Percentiles rank a stretch among this genome's conserved stretches.
Evolutionary conservation across 371 early-diverging fungal genomes (phyloP).

Genomic region (Funneliformis caledonium): DNA sequence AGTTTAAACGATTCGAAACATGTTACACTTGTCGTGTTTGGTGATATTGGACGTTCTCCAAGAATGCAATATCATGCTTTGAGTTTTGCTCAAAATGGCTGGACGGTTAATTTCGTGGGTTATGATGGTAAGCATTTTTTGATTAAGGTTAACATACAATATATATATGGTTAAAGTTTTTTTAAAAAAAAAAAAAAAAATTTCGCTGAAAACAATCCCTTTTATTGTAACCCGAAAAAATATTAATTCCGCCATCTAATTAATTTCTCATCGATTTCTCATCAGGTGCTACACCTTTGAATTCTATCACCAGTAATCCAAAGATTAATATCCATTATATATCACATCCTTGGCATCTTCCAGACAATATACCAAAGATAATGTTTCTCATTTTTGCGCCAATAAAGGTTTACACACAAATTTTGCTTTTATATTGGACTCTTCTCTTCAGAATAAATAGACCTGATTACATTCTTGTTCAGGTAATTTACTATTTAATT

Average conservation of each 20-base stretch:
- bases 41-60: slow-evolving; percentile 94
- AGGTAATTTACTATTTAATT: slow-evolving; percentile 61
- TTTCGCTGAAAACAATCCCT: too few relatives aligned
- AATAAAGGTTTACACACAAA: slow-evolving; percentile 61
- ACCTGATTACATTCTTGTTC: slow-evolving; percentile 79
- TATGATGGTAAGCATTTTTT: slow-evolving; percentile 63
- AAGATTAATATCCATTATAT: slow-evolving; percentile 55
- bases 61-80: slow-evolving; percentile 95
- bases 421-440: slow-evolving; percentile 53
- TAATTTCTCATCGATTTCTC: neutral
- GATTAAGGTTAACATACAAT: neutral
- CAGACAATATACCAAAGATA: slow-evolving; percentile 59
- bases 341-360: slow-evolving; percentile 54
- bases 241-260: slow-evolving; percentile 2
- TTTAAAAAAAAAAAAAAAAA: too few relatives aligned
- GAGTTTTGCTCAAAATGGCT: slow-evolving; percentile 74
- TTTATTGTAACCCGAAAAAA: neutral
- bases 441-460: slow-evolving; percentile 43
- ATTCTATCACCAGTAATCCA: slow-evolving; percentile 48
- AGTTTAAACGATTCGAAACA: slow-evolving; percentile 37
- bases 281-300: slow-evolving; percentile 52
- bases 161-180: too few relatives aligned
- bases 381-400: slow-evolving; percentile 67
- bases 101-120: slow-evolving; percentile 82
- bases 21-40: slow-evolving; percentile 77